Evolutionary conservation across 169 alveolate genomes (phyloP), one percentile per base, ranked within the genome.

Genomic region (Plasmodium knowlesi): DNA sequence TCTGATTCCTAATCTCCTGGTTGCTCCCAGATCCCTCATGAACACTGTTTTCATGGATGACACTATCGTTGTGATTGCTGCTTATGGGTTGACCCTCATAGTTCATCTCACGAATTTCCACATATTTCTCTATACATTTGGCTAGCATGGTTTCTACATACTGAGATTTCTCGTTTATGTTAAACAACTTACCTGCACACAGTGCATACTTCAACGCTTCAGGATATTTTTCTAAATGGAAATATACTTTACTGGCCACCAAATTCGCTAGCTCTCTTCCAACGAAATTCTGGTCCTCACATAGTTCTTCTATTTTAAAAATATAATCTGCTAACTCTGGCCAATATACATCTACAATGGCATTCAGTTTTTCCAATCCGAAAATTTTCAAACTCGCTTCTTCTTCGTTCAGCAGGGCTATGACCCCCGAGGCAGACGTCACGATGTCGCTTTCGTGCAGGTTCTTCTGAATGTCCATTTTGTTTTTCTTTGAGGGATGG

Each of bases 171-270:
- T 96, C 98, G 32, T 85, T 76, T 30, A 96, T 95, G 81, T 98
- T 96, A 96, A 99, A 98, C 81, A 95, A 92, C 39, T 97, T 97
- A 41, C 99, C 99, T 16, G 99, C 98, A 91, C 97, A 97, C 78
- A 99, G 97, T 37, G 99, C 99, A 94, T 98, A 97, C 93, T 97
- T 97, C 37, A 99, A 96, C 8, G 99, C 98, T 84, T 95, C 95
- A 25, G 96, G 79, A 84, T 98, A 98, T 82, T 98, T 99, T 96
- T 98, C 99, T 92, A 99, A 95, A 96, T 98, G 99, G 95, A 97
- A 99, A 95, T 98, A 98, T 16, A 99, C 98, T 93, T 98, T 98
- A 25, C 99, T 97, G 14, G 99, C 98, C 54, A 99, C 96, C 93
- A 97, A 97, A 43, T 99, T 99, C 5, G 99, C 99, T 83, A 98